Base-by-base conservation (phyloP, 2,329 filamentous ascomycete genomes). In the Rhynchosporium agropyri region DNA sequence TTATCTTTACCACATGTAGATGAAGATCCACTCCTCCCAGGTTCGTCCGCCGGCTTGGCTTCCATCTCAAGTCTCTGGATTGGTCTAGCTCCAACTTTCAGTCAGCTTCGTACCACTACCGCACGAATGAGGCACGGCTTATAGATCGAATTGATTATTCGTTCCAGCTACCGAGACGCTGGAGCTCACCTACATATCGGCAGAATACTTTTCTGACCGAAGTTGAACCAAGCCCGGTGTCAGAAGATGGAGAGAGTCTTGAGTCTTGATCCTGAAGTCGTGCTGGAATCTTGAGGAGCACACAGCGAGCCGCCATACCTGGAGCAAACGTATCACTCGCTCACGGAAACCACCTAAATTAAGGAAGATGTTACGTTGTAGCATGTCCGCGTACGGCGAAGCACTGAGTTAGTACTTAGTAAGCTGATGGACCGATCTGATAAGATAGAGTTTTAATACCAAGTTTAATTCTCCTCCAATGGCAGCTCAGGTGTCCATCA, bases 1-100 rank as follows among this genome's bases (percentile, higher is more conserved):
- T 29, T 29, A 49, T 26, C 46, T 26, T 13, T 29, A 29, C 28
- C 9, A 36, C 33, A 20, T 20, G 20, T 7, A 36, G 38, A 20
- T 53, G n/a, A 53, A 53, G 50, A 53, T 53, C 50, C 50, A 53
- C 31, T 15, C 28, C 33, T 53, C 38, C 50, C 38, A 53, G 50
- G 50, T 38, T 53, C 50, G 13, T 53, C 12, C 15, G 50, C 50
- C 33, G 42, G 42, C 50, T 40, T 38, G 50, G 50, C 50, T 53
- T 26, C 31, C 15, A 53, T 53, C 50, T 33, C 50, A 38, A 33
- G 36, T 33, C 3, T 53, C 33, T 53, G 33, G 50, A 15, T 40
- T 12, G 36, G 12, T 40, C 36, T 12, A 40, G 36, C 7, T 40
- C 36, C 36, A 40, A 12, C 7, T 7, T 40, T 40, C 7, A 12